phyloP scores from a whole-genome alignment of 2,329 filamentous ascomycete genomes.

The Monosporascus sp. region DNA sequence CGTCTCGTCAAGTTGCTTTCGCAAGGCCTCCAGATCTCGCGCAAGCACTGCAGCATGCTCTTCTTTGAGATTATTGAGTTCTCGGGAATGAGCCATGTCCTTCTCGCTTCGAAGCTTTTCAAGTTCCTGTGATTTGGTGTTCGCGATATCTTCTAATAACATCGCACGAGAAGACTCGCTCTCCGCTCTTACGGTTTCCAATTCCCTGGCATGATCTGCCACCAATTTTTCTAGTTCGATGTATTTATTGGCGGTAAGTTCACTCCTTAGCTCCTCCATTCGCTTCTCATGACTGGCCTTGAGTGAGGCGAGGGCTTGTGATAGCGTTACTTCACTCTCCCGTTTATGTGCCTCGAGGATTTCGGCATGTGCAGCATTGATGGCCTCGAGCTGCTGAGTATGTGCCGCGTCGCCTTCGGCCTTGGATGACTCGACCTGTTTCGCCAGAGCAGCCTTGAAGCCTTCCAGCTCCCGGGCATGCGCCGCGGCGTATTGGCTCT shows the following conservation, averaged over 20 bases:
- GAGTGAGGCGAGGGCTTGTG: conserved; percentile 21
- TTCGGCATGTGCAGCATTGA: conserved; percentile 25
- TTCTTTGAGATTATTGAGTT: not conserved
- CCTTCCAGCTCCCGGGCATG: conserved; percentile 25
- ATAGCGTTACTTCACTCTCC: conserved; percentile 19
- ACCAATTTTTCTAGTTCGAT: conserved; percentile 19
- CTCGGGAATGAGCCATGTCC: not conserved
- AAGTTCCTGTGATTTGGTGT: conserved; percentile 15
- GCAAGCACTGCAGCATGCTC: not conserved
- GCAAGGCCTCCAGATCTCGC: not conserved
- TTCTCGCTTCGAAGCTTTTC: conserved; percentile 12
- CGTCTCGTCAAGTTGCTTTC: conserved; percentile 1
- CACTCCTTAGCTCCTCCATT: conserved; percentile 20
- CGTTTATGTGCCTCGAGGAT: conserved; percentile 27
- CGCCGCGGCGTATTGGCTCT: conserved; percentile 22
- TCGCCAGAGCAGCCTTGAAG: conserved; percentile 25
- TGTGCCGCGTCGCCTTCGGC: conserved; percentile 24
- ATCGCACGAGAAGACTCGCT: conserved; percentile 15
- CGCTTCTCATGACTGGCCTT: conserved; percentile 23
- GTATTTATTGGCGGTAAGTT: conserved; percentile 16
- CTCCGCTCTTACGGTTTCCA: conserved; percentile 17
- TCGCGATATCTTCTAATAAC: conserved; percentile 9
- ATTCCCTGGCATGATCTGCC: conserved; percentile 17
- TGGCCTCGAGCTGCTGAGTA: conserved; percentile 22
- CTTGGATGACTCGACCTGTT: conserved; percentile 28